These are phyloP conservation scores for Jatropha multifida DNA, from an alignment of 441 rosid genomes.

Conservation along the genomic window DNA sequence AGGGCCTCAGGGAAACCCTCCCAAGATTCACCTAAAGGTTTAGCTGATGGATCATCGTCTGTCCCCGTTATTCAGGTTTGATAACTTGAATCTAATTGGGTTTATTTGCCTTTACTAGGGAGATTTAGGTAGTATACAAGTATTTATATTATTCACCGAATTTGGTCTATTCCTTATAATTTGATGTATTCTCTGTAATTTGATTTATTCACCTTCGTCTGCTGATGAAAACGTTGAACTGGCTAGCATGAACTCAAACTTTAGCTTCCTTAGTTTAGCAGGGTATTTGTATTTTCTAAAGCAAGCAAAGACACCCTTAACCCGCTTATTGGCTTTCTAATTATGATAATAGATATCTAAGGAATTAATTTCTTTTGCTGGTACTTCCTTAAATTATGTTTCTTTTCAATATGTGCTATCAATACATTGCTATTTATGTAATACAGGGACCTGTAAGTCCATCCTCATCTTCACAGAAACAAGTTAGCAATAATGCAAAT, in stretches of 20 bases:
- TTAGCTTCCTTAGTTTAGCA: background rate
- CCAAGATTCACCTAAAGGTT: conserved; percentile 64
- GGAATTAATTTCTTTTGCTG: background rate
- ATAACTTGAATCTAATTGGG: conserved; percentile 1
- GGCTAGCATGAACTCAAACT: background rate
- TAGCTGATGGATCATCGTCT: conserved; percentile 51
- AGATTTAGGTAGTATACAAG: background rate
- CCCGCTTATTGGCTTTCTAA: background rate
- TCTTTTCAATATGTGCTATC: background rate
- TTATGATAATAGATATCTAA: background rate
- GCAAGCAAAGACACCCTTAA: too few species aligned
- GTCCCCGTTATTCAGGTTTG: conserved; percentile 42
- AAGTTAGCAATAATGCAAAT: conserved; percentile 36
- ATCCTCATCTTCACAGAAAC: conserved; percentile 47
- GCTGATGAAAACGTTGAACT: background rate
- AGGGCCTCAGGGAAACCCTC: conserved; percentile 52
- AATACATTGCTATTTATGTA: conserved; percentile 3
- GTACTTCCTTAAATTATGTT: background rate
- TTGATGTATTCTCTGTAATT: too few species aligned
- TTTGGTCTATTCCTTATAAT: background rate
- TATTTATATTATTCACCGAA: background rate
- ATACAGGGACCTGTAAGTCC: conserved; percentile 49
- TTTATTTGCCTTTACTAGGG: background rate
- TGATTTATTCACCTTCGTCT: background rate
- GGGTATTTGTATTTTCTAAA: background rate